Base-by-base conservation (phyloP, 805 yeast species). In the Candida piceae region DNA sequence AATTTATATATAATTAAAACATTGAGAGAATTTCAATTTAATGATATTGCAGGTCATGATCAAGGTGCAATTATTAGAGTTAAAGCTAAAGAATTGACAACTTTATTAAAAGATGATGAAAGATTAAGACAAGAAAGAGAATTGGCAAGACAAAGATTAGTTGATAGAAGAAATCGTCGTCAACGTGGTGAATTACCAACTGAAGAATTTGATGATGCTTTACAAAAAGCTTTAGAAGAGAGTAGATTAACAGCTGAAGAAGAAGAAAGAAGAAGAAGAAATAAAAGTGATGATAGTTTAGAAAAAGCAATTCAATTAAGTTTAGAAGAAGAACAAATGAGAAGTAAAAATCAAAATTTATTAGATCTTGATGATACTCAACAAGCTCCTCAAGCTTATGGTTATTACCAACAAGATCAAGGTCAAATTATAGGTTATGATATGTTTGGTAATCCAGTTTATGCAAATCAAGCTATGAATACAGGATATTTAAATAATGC, bases 1-100 rank as follows among this genome's bases (percentile, higher is more conserved):
- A 89, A 90, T 57, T 59, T 89, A 25, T 90, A 87, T 61, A 73
- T 89, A 35, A 77, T 90, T 57, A 88, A 89, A 64, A 88, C 97
- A 0, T 69, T 90, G 49, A 76, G 96, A 37, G 97, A 90, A 58
- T 90, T 90, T 60, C 86, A 81, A 50, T 84, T 79, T 55, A 69
- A 71, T 27, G 96, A 90, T 58, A 90, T 84, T 33, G 55, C 67
- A 15, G 88, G 85, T 32, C 65, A 69, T 20, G 98, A 90, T 60
- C 94, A 86, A 53, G 97, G 98, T 16, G 83, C 84, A 7, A 76
- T 86, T 36, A 82, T 83, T 40, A 74, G 98, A 41, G 87, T 86
- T 29, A 86, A 89, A 63, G 96, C 97, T 2, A 84, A 81, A 55
- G 96, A 86, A 49, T 69, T 90, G 57, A 85, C 94, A 0, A 62